phyloP scores from a whole-genome alignment of 164 flowering plant species.

The Nelumbo lutea region DNA sequence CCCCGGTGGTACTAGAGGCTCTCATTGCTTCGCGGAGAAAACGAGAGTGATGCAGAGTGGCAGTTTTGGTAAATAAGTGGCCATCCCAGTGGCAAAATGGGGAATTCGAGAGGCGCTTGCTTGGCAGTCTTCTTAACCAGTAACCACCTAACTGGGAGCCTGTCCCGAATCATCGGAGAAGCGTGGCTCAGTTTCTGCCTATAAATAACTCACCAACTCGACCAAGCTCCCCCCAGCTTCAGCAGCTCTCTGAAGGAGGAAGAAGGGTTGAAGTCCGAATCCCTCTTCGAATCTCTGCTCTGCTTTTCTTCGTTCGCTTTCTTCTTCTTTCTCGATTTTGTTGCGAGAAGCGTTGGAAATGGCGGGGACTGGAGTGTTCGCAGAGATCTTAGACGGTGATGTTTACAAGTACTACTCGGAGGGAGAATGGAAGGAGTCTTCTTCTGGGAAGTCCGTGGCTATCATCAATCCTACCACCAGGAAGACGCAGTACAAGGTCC shows the following conservation, averaged over 20 bases:
- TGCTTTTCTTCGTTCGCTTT: background rate
- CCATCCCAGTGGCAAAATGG: background rate
- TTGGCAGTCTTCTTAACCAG: constrained; percentile 8
- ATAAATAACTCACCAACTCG: background rate
- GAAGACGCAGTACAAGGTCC: constrained; percentile 88
- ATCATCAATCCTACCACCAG: constrained; percentile 91
- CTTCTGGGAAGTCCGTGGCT: constrained; percentile 78
- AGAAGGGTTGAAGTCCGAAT: background rate
- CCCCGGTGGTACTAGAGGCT: too few species aligned
- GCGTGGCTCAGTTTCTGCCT: constrained; percentile 17
- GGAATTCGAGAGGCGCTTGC: background rate
- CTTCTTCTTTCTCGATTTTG: background rate
- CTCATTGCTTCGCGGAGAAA: too few species aligned
- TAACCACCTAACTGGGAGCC: constrained; percentile 12
- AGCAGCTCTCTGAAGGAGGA: background rate
- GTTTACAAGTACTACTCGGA: constrained; percentile 86
- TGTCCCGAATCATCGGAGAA: constrained; percentile 9
- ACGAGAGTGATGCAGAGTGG: constrained; percentile 1
- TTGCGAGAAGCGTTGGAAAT: constrained; percentile 12
- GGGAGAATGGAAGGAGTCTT: constrained; percentile 83
- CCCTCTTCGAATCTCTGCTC: background rate
- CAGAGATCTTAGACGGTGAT: constrained; percentile 81
- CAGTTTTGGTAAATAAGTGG: background rate
- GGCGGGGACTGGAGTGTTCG: constrained; percentile 76
- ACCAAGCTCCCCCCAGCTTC: background rate